phyloP scores from a whole-genome alignment of 208 protist species.

The Novymonas esmeraldas region DNA sequence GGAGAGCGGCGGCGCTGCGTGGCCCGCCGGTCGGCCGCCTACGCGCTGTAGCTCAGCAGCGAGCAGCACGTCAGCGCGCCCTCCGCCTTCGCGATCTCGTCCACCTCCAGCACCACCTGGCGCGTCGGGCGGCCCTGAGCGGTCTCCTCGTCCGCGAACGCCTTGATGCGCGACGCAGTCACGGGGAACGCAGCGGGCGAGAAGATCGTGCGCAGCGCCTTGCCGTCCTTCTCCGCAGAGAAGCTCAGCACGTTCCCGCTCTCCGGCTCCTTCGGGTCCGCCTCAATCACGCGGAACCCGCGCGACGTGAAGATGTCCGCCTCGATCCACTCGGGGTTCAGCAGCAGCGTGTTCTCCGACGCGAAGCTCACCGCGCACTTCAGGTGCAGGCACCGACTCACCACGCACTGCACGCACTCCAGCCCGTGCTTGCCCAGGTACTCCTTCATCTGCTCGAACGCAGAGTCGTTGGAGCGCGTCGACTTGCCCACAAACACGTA shows the following conservation, averaged over 20 bases:
- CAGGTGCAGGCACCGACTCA: slow-evolving; percentile 46
- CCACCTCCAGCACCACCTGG: slow-evolving; percentile 36
- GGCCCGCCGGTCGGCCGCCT: neutral
- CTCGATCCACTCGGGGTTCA: slow-evolving; percentile 40
- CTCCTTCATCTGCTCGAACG: slow-evolving; percentile 47
- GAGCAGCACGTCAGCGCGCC: slow-evolving; percentile 59
- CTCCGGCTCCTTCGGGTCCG: slow-evolving; percentile 34
- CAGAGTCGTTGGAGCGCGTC: slow-evolving; percentile 53
- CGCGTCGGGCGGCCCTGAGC: slow-evolving; percentile 36
- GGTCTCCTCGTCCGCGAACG: slow-evolving; percentile 36
- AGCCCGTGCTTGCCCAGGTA: slow-evolving; percentile 45
- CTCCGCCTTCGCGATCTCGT: slow-evolving; percentile 66
- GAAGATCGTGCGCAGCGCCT: slow-evolving; percentile 35
- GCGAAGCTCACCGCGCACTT: slow-evolving; percentile 46
- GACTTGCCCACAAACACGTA: slow-evolving; percentile 61
- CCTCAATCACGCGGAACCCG: slow-evolving; percentile 45
- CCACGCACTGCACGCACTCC: slow-evolving; percentile 43
- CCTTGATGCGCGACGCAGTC: slow-evolving; percentile 31
- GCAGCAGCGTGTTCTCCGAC: slow-evolving; percentile 38
- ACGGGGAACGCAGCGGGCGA: slow-evolving; percentile 32
- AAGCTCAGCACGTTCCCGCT: slow-evolving; percentile 45
- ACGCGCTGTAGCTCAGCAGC: slow-evolving; percentile 48
- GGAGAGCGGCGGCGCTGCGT: too few species aligned
- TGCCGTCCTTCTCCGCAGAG: slow-evolving; percentile 28
- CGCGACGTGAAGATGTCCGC: slow-evolving; percentile 46